These are phyloP conservation scores for Strigomonas galati DNA, from an alignment of 208 protist genomes.

Conservation along the genomic window DNA sequence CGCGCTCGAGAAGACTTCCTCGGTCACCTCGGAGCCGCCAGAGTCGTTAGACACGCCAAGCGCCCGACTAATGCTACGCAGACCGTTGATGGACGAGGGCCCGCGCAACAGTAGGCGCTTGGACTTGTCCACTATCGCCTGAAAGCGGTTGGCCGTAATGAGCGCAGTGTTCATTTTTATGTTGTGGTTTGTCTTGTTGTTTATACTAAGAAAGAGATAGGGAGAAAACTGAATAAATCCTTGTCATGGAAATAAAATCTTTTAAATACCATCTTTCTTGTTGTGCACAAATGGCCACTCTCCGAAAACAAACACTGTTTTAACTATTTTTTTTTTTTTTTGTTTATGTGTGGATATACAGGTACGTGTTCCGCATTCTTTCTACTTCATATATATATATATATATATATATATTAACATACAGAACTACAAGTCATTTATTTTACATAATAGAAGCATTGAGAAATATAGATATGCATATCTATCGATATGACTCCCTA, in stretches of 20 bases:
- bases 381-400: too few species aligned
- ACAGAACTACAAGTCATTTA: background rate
- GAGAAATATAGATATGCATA: background rate
- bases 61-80: conserved; percentile 71
- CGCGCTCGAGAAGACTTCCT: conserved; percentile 29
- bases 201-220: conserved; percentile 4
- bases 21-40: conserved; percentile 37
- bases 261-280: too few species aligned
- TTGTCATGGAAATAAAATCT: too few species aligned
- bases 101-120: conserved; percentile 57
- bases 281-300: too few species aligned
- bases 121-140: conserved; percentile 39
- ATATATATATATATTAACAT: background rate
- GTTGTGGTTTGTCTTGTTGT: background rate
- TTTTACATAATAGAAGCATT: background rate
- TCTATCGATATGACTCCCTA: background rate
- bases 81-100: conserved; percentile 50
- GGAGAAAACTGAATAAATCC: too few species aligned
- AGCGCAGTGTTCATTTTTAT: conserved; percentile 29
- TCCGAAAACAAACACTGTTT: too few species aligned
- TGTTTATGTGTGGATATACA: too few species aligned
- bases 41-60: conserved; percentile 64
- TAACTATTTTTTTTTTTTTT: too few species aligned
- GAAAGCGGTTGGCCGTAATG: conserved; percentile 33
- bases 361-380: too few species aligned